Evolutionary conservation across 768 basidiomycete species (phyloP).

Genomic region (Amanita rubescens): DNA sequence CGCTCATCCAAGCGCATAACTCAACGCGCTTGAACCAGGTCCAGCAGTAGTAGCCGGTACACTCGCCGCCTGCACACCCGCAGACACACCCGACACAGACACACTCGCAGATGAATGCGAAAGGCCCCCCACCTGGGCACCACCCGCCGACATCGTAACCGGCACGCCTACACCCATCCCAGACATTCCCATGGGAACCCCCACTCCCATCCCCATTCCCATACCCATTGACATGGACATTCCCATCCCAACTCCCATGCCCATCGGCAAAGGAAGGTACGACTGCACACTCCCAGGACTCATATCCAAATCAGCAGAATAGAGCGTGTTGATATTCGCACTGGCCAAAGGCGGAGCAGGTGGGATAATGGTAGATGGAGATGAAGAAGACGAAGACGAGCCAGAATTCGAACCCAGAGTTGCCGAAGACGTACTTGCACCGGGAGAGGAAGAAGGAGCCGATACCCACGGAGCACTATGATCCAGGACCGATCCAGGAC

Average conservation of each 20-base stretch:
- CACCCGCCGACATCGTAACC: neutral
- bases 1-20: conserved; percentile 22
- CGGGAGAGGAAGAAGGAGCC: too few species aligned
- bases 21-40: conserved; percentile 17
- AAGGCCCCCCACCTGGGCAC: neutral
- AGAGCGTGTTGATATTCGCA: neutral
- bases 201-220: neutral
- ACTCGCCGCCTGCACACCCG: neutral
- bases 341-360: too few species aligned
- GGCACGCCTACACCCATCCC: neutral
- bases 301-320: neutral
- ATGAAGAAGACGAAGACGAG: neutral
- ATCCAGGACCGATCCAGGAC: neutral
- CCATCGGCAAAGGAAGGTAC: neutral
- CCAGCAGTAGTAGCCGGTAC: conserved; percentile 1
- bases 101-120: neutral
- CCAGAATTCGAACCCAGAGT: too few species aligned
- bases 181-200: conserved; percentile 1
- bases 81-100: neutral
- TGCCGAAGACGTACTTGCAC: too few species aligned
- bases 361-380: neutral
- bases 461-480: too few species aligned
- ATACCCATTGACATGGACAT: conserved; percentile 6
- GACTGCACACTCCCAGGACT: neutral
- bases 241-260: neutral